A percentile compares a stretch with the other conserved stretches of the same genome.
phyloP scores from a whole-genome alignment of 768 basidiomycete species.

The Hericium rajendrae region DNA sequence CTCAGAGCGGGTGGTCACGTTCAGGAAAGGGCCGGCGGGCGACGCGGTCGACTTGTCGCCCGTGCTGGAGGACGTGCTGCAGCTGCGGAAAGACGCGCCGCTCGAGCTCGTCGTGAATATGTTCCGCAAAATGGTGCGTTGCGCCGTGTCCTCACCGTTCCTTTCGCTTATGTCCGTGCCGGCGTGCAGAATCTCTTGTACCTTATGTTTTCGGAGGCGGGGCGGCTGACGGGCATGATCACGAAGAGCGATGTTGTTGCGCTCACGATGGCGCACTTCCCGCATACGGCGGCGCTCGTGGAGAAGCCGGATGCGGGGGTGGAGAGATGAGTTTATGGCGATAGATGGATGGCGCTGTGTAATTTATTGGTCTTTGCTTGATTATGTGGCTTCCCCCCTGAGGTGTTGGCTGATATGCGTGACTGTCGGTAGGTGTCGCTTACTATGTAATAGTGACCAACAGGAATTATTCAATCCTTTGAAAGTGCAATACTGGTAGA shows the following conservation, averaged over 20 bases:
- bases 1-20: constrained; percentile 15
- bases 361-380: background rate
- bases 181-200: constrained; percentile 52
- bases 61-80: constrained; percentile 37
- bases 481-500: too few species aligned
- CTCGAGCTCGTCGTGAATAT: constrained; percentile 62
- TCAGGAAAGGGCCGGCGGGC: constrained; percentile 2
- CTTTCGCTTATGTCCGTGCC: background rate
- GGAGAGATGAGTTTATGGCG: background rate
- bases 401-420: too few species aligned
- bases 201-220: constrained; percentile 54
- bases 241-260: constrained; percentile 61
- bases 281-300: constrained; percentile 32
- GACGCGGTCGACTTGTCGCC: constrained; percentile 22
- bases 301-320: background rate
- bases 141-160: background rate
- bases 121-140: constrained; percentile 59
- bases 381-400: too few species aligned
- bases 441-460: too few species aligned
- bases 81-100: constrained; percentile 60
- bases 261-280: constrained; percentile 47
- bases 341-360: background rate
- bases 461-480: too few species aligned
- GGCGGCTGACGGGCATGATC: constrained; percentile 52
- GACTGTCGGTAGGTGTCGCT: too few species aligned